phyloP scores from a whole-genome alignment of 1,284 basidiomycete species.

The Papiliotrema fonsecae region DNA sequence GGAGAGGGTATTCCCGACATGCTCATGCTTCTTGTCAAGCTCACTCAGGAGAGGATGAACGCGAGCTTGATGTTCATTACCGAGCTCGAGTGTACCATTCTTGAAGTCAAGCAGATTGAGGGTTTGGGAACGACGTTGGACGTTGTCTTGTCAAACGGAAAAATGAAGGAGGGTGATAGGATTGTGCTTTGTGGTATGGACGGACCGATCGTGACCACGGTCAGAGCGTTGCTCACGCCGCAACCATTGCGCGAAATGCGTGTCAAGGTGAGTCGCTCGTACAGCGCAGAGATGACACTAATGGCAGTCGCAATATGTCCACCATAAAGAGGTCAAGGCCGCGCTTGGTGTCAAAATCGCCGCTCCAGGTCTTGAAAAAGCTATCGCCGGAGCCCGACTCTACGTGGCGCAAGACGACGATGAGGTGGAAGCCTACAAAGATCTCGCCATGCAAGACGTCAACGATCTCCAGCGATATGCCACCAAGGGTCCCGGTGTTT shows the following conservation, averaged over 20 bases:
- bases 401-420: constrained; percentile 90
- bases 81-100: constrained; percentile 96
- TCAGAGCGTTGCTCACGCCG: constrained; percentile 91
- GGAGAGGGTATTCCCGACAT: constrained; percentile 99
- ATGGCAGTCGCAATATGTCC: constrained; percentile 83
- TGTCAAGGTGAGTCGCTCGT: constrained; percentile 64
- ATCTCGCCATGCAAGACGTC: constrained; percentile 95
- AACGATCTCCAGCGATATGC: constrained; percentile 84
- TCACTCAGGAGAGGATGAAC: constrained; percentile 98
- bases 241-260: constrained; percentile 95
- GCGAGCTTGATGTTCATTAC: constrained; percentile 97
- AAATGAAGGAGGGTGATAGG: constrained; percentile 84
- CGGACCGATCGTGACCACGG: constrained; percentile 93
- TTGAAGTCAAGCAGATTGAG: constrained; percentile 99
- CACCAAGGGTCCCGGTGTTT: constrained; percentile 92
- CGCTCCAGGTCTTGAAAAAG: constrained; percentile 94
- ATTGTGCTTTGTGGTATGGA: constrained; percentile 97
- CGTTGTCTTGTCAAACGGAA: constrained; percentile 93
- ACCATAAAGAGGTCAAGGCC: constrained; percentile 97
- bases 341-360: constrained; percentile 96
- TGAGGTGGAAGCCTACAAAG: constrained; percentile 89
- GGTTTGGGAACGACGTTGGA: constrained; percentile 98
- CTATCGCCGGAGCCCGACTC: constrained; percentile 95
- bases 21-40: constrained; percentile 95
- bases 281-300: not conserved